phyloP scores from a whole-genome alignment of 2,329 filamentous ascomycete genomes.

The Arthrobotrys megalospora region DNA sequence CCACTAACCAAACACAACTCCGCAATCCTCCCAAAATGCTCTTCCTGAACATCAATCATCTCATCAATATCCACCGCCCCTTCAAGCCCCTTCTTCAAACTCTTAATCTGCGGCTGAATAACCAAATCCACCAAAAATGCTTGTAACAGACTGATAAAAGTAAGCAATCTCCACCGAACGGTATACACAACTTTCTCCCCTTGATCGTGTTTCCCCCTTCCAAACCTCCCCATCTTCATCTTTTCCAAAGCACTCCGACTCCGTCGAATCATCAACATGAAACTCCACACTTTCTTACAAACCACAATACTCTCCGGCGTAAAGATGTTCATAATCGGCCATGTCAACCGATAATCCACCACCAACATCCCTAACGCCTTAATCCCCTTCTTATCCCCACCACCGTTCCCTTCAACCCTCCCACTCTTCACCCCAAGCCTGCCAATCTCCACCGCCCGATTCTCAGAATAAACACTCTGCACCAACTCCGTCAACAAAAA shows the following conservation, averaged over 20 bases:
- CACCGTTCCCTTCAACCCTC: conserved; percentile 1
- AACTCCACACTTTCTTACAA: conserved; percentile 48
- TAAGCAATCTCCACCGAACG: conserved; percentile 52
- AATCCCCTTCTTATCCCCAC: conserved; percentile 30
- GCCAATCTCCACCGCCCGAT: conserved; percentile 73
- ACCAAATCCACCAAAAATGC: conserved; percentile 56
- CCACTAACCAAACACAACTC: conserved; percentile 54
- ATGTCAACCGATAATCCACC: conserved; percentile 45
- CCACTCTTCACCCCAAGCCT: conserved; percentile 69
- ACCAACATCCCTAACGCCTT: conserved; percentile 53
- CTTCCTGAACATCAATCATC: conserved; percentile 57
- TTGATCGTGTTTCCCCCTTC: conserved; percentile 19
- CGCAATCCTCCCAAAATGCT: conserved; percentile 51
- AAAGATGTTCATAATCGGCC: conserved; percentile 47
- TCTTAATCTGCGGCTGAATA: conserved; percentile 45
- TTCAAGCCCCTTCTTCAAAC: conserved; percentile 33
- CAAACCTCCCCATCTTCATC: conserved; percentile 39
- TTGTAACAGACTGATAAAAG: conserved; percentile 52
- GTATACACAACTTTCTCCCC: conserved; percentile 33
- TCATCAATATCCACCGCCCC: conserved; percentile 56
- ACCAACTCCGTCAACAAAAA: conserved; percentile 85
- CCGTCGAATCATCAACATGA: conserved; percentile 56
- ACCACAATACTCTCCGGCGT: conserved; percentile 40
- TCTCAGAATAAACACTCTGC: conserved; percentile 77
- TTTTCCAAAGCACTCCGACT: conserved; percentile 42